These are phyloP conservation scores for Phanerochaete sordida DNA, from an alignment of 768 basidiomycete species.

Conservation along the genomic window DNA sequence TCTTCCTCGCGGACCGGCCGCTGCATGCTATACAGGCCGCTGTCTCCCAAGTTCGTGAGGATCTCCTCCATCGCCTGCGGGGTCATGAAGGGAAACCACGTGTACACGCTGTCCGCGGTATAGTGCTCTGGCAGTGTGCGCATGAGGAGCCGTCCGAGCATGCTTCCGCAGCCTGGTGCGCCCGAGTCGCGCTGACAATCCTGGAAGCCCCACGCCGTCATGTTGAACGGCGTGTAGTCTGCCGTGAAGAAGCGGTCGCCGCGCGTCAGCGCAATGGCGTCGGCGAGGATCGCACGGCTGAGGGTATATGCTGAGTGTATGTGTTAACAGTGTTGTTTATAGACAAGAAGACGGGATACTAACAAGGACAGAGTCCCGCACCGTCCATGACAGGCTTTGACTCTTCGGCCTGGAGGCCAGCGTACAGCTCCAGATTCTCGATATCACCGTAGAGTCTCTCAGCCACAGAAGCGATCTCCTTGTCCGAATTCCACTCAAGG, in stretches of 20 bases:
- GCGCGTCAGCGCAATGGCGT: constrained; percentile 83
- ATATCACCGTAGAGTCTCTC: constrained; percentile 78
- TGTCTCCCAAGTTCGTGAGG: constrained; percentile 51
- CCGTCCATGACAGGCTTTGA: constrained; percentile 72
- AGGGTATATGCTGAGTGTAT: constrained; percentile 65
- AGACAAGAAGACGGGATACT: not conserved
- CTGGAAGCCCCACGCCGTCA: constrained; percentile 82
- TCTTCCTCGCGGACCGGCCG: constrained; percentile 38
- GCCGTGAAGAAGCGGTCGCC: constrained; percentile 82
- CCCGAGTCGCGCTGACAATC: constrained; percentile 75
- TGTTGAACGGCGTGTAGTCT: constrained; percentile 76
- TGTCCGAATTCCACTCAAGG: constrained; percentile 78
- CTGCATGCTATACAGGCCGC: constrained; percentile 50
- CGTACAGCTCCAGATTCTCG: constrained; percentile 76
- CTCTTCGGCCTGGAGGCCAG: constrained; percentile 76
- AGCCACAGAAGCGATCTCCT: constrained; percentile 64
- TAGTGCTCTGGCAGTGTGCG: constrained; percentile 74
- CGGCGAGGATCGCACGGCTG: constrained; percentile 80
- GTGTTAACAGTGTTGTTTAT: not conserved
- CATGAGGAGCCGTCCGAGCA: constrained; percentile 68
- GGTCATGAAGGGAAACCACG: constrained; percentile 89
- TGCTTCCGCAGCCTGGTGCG: constrained; percentile 75
- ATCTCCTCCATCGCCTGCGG: constrained; percentile 63
- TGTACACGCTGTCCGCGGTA: constrained; percentile 65
- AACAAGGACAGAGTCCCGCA: constrained; percentile 82